Evolutionary conservation across 192 early-diverging fungal species (phyloP).

Genomic region (Linnemannia elongata): DNA sequence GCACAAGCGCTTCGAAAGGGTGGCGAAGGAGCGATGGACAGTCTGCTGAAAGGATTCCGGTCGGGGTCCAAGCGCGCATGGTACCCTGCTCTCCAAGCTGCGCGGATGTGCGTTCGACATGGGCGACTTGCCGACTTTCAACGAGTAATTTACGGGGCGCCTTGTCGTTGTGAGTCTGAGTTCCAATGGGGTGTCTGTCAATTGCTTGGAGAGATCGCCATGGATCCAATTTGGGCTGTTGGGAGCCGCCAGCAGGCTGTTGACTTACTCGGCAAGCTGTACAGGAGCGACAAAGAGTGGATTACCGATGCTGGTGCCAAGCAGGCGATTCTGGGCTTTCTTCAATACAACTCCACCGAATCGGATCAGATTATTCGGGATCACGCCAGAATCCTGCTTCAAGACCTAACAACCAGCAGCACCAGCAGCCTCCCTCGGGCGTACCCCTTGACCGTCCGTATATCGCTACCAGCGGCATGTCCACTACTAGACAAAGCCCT

Average conservation of each 20-base stretch:
- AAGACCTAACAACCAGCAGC: background rate
- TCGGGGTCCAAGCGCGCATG: background rate
- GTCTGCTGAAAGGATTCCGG: background rate
- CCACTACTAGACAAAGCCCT: background rate
- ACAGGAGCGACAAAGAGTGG: background rate
- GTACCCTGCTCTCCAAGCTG: background rate
- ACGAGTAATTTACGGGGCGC: background rate
- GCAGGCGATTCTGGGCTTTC: background rate
- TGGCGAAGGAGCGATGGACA: background rate
- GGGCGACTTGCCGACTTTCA: conserved; percentile 3
- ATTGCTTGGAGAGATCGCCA: conserved; percentile 11
- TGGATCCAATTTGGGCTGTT: background rate
- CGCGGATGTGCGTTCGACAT: background rate
- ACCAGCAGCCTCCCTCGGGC: background rate
- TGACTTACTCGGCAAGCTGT: background rate
- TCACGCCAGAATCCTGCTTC: background rate
- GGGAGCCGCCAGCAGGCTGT: background rate
- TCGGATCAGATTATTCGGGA: background rate
- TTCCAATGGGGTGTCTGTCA: conserved; percentile 16
- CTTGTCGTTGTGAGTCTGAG: conserved; percentile 1
- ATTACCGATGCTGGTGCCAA: background rate
- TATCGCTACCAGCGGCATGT: background rate
- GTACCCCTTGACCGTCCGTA: background rate
- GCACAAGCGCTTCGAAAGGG: background rate
- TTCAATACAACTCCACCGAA: background rate